Percentiles rank a stretch among this genome's conserved stretches.
phyloP scores from a whole-genome alignment of 2,329 filamentous ascomycete genomes.

The Allantophomopsis lycopodina region DNA sequence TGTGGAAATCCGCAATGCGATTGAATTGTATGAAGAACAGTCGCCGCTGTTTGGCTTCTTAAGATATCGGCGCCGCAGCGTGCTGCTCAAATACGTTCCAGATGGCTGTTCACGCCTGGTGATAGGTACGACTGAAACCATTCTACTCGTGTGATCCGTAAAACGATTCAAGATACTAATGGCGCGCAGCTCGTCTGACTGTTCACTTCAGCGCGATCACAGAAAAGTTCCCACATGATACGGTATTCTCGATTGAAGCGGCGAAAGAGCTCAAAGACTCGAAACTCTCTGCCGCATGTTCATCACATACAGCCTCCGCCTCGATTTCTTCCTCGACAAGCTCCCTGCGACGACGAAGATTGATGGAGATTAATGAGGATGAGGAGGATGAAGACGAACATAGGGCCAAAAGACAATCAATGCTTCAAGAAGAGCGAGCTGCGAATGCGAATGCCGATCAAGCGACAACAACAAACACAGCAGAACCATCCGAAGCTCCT shows the following conservation, averaged over 20 bases:
- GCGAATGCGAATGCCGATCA: conserved; percentile 10
- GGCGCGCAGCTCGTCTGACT: conserved; percentile 58
- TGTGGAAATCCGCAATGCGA: conserved; percentile 64
- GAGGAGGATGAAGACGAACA: conserved; percentile 56
- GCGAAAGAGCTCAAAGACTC: conserved; percentile 76
- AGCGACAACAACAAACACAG: too few relatives aligned
- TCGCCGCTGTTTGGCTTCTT: conserved; percentile 89
- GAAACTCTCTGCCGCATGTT: conserved; percentile 76
- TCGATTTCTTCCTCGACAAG: conserved; percentile 78
- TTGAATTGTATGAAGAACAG: conserved; percentile 67
- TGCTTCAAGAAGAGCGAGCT: conserved; percentile 29
- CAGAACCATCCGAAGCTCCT: too few relatives aligned
- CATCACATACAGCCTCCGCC: conserved; percentile 74
- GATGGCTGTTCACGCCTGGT: conserved; percentile 82
- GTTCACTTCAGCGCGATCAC: conserved; percentile 56
- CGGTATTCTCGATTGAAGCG: conserved; percentile 61
- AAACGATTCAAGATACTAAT: conserved; percentile 1
- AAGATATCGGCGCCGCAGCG: conserved; percentile 77
- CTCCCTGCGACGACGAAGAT: conserved; percentile 59
- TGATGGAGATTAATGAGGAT: conserved; percentile 92
- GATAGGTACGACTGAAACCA: conserved; percentile 54
- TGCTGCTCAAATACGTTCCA: conserved; percentile 85
- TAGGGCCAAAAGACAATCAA: conserved; percentile 44
- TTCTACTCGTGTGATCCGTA: not conserved
- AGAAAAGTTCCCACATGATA: conserved; percentile 75